A percentile compares a stretch with the other conserved stretches of the same genome.
Evolutionary conservation across 2,329 filamentous ascomycete species (phyloP).

Genomic region (Leptographium wingfieldii): DNA sequence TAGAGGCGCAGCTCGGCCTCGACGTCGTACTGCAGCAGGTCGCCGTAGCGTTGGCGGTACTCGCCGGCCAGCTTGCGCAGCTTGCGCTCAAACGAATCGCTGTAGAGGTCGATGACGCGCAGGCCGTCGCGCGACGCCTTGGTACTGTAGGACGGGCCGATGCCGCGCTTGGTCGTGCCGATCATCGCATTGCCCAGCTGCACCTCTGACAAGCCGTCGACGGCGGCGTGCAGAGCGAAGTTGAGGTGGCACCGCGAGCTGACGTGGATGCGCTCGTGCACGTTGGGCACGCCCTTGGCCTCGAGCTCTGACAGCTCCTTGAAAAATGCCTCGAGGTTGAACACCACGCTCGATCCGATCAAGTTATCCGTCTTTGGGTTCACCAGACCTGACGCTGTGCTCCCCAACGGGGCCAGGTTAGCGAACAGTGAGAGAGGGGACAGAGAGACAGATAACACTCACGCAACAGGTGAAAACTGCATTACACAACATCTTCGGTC

Average conservation of each 20-base stretch:
- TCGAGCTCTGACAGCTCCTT: conserved; percentile 27
- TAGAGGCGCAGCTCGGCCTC: conserved; percentile 56
- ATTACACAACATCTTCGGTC: neutral
- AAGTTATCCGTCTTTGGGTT: conserved; percentile 60
- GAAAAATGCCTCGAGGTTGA: conserved; percentile 42
- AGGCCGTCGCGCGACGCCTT: conserved; percentile 55
- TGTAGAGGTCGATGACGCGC: conserved; percentile 53
- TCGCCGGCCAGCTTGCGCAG: conserved; percentile 46
- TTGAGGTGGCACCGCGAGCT: conserved; percentile 51
- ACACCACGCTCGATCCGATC: conserved; percentile 57
- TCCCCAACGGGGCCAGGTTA: conserved; percentile 26
- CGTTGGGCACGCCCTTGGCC: conserved; percentile 23
- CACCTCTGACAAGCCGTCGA: conserved; percentile 38
- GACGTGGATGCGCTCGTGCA: conserved; percentile 43
- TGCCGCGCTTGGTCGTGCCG: conserved; percentile 15
- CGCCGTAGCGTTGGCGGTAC: conserved; percentile 58
- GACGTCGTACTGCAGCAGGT: conserved; percentile 44
- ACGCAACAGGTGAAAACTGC: conserved; percentile 21
- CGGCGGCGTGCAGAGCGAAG: conserved; percentile 51
- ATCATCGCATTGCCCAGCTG: conserved; percentile 27
- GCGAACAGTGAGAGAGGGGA: conserved; percentile 10
- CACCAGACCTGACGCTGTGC: conserved; percentile 49
- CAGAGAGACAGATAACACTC: neutral
- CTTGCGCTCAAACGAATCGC: conserved; percentile 55
- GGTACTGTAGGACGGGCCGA: conserved; percentile 25